These are phyloP conservation scores for Alternaria angustiovoidea DNA, from an alignment of 2,329 filamentous ascomycete species.

Conservation along the genomic window DNA sequence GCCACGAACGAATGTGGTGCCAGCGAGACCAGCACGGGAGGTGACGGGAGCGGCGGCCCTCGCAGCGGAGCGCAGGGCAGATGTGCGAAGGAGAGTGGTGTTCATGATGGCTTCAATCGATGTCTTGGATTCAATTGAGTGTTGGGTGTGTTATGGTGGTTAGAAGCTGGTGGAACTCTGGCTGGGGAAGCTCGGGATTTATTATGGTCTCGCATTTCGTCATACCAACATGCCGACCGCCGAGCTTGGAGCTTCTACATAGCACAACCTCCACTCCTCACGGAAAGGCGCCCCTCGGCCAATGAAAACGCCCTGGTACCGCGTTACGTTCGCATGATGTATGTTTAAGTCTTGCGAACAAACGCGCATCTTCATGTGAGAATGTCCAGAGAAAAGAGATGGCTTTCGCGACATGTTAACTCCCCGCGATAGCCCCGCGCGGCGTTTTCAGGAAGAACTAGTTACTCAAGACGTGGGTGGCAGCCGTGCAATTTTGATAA, in stretches of 20 bases:
- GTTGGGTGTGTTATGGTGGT: slow-evolving; percentile 12
- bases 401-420: neutral
- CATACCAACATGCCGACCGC: slow-evolving; percentile 31
- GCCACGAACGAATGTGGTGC: slow-evolving; percentile 79
- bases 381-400: neutral
- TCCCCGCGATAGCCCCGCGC: slow-evolving; percentile 22
- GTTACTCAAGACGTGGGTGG: slow-evolving; percentile 10
- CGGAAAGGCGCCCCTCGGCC: slow-evolving; percentile 13
- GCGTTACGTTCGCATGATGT: neutral
- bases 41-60: slow-evolving; percentile 71
- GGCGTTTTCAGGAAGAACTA: slow-evolving; percentile 21
- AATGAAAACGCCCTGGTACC: slow-evolving; percentile 17
- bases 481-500: slow-evolving; percentile 25
- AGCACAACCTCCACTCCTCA: slow-evolving; percentile 2
- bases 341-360: neutral
- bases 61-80: slow-evolving; percentile 74
- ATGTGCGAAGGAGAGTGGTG: slow-evolving; percentile 75
- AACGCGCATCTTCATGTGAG: neutral
- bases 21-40: slow-evolving; percentile 69
- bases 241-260: slow-evolving; percentile 26
- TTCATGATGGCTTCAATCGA: slow-evolving; percentile 67
- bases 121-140: slow-evolving; percentile 31
- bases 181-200: slow-evolving; percentile 22
- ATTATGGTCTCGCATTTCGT: slow-evolving; percentile 35
- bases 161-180: slow-evolving; percentile 9